A percentile compares a stretch with the other conserved stretches of the same genome.
phyloP scores from a whole-genome alignment of 2,329 filamentous ascomycete species.

The Xylariales sp. region DNA sequence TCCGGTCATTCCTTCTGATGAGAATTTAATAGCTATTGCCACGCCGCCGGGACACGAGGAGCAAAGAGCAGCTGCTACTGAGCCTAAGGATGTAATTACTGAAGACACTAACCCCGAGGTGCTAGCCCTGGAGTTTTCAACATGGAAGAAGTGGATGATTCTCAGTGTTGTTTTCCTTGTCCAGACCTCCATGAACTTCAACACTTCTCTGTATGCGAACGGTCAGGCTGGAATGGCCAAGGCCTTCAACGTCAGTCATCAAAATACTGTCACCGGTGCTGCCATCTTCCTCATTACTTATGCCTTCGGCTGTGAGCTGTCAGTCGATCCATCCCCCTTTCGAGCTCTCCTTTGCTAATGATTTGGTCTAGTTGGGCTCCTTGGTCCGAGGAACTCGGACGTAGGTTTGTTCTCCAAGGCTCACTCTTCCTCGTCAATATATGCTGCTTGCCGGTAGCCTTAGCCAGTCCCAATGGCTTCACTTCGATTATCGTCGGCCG shows the following conservation, averaged over 20 bases:
- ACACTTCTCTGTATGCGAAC: constrained; percentile 64
- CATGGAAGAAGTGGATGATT: constrained; percentile 64
- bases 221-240: constrained; percentile 58
- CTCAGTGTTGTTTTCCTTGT: constrained; percentile 63
- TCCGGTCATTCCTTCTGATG: not conserved
- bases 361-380: constrained; percentile 65
- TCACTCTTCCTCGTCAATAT: constrained; percentile 65
- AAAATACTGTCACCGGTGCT: constrained; percentile 60
- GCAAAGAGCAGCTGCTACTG: not conserved
- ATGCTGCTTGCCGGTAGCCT: constrained; percentile 61
- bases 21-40: constrained; percentile 1
- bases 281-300: constrained; percentile 63
- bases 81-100: constrained; percentile 49
- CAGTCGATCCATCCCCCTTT: constrained; percentile 25
- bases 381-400: constrained; percentile 65
- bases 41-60: constrained; percentile 22
- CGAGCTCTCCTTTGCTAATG: constrained; percentile 25
- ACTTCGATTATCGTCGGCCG: constrained; percentile 57
- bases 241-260: constrained; percentile 58
- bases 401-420: constrained; percentile 62
- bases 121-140: constrained; percentile 58
- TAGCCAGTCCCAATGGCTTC: constrained; percentile 53
- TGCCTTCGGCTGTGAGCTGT: constrained; percentile 69
- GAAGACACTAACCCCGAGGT: constrained; percentile 61
- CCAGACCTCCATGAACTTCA: constrained; percentile 68